Conservation (phyloP, 768 basidiomycete genomes). For the Fomitopsis pulvina region DNA sequence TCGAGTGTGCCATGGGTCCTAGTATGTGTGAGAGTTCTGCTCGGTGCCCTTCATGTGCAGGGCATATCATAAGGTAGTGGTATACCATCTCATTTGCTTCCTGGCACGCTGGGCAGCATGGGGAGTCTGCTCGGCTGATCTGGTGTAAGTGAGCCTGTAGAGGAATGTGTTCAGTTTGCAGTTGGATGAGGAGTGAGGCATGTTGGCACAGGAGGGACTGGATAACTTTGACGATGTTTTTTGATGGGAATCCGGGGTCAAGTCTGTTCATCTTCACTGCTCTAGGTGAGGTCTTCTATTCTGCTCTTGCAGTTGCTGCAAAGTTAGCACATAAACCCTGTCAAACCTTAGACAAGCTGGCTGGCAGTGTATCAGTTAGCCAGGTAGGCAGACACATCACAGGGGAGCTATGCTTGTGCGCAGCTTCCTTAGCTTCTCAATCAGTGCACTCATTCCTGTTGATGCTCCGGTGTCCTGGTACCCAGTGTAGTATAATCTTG, state of each 20-base stretch:
- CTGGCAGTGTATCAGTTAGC: conserved; percentile 11
- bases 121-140: conserved; percentile 5
- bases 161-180: conserved; percentile 25
- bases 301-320: neutral
- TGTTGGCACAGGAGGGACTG: neutral
- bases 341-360: neutral
- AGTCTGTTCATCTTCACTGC: neutral
- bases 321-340: neutral
- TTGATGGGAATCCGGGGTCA: conserved; percentile 4
- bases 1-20: too few relatives aligned
- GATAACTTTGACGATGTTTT: neutral
- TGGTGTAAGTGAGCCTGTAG: conserved; percentile 22
- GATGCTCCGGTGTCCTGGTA: conserved; percentile 8
- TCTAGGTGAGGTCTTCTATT: conserved; percentile 2
- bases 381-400: neutral
- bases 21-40: too few relatives aligned
- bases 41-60: too few relatives aligned
- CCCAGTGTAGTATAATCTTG: conserved; percentile 7
- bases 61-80: conserved; percentile 18
- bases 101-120: conserved; percentile 11
- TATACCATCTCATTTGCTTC: conserved; percentile 7
- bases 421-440: conserved; percentile 8
- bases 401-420: neutral
- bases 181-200: conserved; percentile 21
- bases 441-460: conserved; percentile 10